Conservation (phyloP, 2,329 filamentous ascomycete genomes). For the Ceratocystis alfenasii region DNA sequence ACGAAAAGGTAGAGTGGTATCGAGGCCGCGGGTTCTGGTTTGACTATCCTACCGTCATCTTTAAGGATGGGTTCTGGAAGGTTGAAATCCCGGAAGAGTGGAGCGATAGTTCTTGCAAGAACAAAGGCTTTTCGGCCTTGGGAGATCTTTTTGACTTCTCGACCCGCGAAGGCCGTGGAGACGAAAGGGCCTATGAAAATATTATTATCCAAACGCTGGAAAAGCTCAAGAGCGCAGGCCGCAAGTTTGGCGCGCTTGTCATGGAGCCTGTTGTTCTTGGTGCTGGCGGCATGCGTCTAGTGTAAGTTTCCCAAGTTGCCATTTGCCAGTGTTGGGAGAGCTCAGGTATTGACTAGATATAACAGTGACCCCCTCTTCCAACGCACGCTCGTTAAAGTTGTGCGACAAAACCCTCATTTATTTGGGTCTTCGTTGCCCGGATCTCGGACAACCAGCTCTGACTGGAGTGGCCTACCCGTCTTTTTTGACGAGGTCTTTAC, state of each 20-base stretch:
- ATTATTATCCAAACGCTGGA: constrained; percentile 48
- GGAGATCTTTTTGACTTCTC: constrained; percentile 49
- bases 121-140: constrained; percentile 37
- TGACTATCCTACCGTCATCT: constrained; percentile 60
- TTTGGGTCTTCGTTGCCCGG: constrained; percentile 33
- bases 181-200: constrained; percentile 42
- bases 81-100: constrained; percentile 45
- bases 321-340: neutral
- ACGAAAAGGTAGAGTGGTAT: constrained; percentile 81
- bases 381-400: constrained; percentile 52
- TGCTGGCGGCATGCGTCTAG: constrained; percentile 73
- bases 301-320: constrained; percentile 37
- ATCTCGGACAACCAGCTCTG: constrained; percentile 24
- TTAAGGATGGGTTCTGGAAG: constrained; percentile 53
- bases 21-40: constrained; percentile 69
- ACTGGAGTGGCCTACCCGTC: constrained; percentile 65
- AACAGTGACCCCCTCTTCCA: constrained; percentile 72
- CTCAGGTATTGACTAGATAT: constrained; percentile 18
- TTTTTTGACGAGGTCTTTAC: constrained; percentile 85
- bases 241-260: constrained; percentile 63
- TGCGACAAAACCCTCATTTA: constrained; percentile 47
- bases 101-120: constrained; percentile 24
- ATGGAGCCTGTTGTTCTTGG: constrained; percentile 72
- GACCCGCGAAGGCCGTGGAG: constrained; percentile 34
- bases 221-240: constrained; percentile 41